phyloP scores from a whole-genome alignment of 176 grass and related monocot species.

The Dendrocalamus sinicus region DNA sequence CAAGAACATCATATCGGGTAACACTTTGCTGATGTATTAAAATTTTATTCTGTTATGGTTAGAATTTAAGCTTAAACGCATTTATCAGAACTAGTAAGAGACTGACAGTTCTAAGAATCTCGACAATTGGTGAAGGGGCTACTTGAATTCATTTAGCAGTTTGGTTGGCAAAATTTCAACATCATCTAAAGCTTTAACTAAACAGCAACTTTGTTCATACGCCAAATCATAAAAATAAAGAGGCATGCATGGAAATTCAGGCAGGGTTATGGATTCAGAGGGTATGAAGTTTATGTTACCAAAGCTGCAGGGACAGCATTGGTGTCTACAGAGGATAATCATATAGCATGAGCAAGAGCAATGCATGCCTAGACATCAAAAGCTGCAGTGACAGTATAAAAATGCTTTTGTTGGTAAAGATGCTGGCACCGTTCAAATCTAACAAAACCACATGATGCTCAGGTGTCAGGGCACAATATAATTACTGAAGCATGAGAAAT shows the following conservation, averaged over 20 bases:
- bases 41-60: background rate
- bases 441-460: slow-evolving; percentile 44
- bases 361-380: slow-evolving; percentile 43
- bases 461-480: slow-evolving; percentile 13
- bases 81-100: background rate
- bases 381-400: slow-evolving; percentile 41
- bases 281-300: background rate
- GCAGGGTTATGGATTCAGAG: background rate
- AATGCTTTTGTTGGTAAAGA: slow-evolving; percentile 48
- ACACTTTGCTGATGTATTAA: background rate
- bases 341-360: slow-evolving; percentile 33
- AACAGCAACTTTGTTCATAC: slow-evolving; percentile 2
- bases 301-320: slow-evolving; percentile 13
- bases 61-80: background rate
- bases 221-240: slow-evolving; percentile 31
- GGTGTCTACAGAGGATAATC: slow-evolving; percentile 28
- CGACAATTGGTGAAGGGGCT: slow-evolving; percentile 3
- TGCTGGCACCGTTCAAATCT: slow-evolving; percentile 34
- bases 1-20: background rate
- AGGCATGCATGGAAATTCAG: background rate
- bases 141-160: slow-evolving; percentile 31
- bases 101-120: background rate
- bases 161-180: slow-evolving; percentile 12
- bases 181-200: background rate
- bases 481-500: background rate